A percentile compares a stretch with the other conserved stretches of the same genome.
Conservation (phyloP, 805 yeast species). For the Hanseniaspora taiwanica region DNA sequence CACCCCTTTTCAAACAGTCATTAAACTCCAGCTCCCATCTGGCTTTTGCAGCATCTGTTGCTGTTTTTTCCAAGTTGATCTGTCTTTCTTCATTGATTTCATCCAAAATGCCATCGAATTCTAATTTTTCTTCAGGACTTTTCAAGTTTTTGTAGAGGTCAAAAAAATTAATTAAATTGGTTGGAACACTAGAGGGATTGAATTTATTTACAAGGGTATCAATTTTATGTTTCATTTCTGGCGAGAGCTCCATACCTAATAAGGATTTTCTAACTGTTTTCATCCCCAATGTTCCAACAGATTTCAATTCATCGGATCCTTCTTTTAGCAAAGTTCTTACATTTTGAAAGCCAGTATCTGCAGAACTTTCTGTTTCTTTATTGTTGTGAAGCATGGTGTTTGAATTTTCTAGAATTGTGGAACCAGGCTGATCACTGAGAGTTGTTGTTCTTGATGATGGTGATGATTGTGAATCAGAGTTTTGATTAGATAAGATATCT, state of each 20-base stretch:
- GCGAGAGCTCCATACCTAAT: slow-evolving; percentile 31
- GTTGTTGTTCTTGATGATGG: too few relatives aligned
- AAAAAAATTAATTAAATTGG: slow-evolving; percentile 42
- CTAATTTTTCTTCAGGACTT: slow-evolving; percentile 31
- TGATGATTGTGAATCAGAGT: background rate
- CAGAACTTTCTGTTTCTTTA: too few relatives aligned
- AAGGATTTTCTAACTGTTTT: slow-evolving; percentile 67
- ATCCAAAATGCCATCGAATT: slow-evolving; percentile 58
- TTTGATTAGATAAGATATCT: background rate
- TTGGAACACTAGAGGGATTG: background rate
- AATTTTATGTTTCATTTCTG: slow-evolving; percentile 17
- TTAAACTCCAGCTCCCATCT: slow-evolving; percentile 83
- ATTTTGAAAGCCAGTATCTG: slow-evolving; percentile 6
- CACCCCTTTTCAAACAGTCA: slow-evolving; percentile 46
- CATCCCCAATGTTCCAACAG: slow-evolving; percentile 70
- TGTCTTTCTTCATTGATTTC: slow-evolving; percentile 66
- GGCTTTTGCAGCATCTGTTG: slow-evolving; percentile 73
- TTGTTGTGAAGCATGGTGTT: too few relatives aligned
- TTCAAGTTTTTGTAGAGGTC: slow-evolving; percentile 45
- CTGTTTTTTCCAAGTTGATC: slow-evolving; percentile 51
- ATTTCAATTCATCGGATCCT: slow-evolving; percentile 35
- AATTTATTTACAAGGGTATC: slow-evolving; percentile 19
- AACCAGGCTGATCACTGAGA: too few relatives aligned
- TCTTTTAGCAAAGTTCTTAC: slow-evolving; percentile 40
- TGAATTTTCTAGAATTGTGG: too few relatives aligned